Base-by-base conservation (phyloP, 176 grass and related monocot species). In the Pharus latifolius region DNA sequence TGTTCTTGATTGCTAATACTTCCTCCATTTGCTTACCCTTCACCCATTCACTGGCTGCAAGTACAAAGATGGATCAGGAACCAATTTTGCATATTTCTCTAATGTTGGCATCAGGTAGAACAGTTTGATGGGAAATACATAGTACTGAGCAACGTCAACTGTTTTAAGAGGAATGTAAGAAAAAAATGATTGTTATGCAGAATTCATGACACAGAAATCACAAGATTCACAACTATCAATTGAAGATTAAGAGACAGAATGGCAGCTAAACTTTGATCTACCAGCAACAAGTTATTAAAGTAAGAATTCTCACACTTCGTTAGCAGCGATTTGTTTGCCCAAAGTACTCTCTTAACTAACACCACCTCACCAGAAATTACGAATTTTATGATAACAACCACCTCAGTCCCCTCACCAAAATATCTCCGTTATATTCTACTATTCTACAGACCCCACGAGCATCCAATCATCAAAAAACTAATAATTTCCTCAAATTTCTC, bases 11-110 rank as follows among this genome's bases (percentile, higher is more conserved):
- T 5, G 81, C 50, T 35, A 75, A 0, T 3, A 90, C 87, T 78
- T 98, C 90, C 9, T 93, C 90, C 90, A 79, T 88, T 61, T 85
- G 78, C 68, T 81, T 88, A 54, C 95, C 95, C 77, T 98, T 98
- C 16, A 98, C 75, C 87, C 95, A 98, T 30, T 93, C 95, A 5
- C 70, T 88, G 16, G 84, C 95, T 98, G 89, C 27, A 78, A 77
- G 0, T 19, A 45, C 7, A 77, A 13, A 60, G 14, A 51, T 69
- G 6, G 5, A 13, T 76, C 15, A 80, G 5, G 4, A 49, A 46
- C 33, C 10, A 53, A 30, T 5, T 23, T 45, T 11, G 2, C 18
- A 49, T 41, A 19, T 26, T 33, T 35, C 43, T 42, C 23, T n/a
- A 22, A 2, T 7, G 16, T 15, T 12, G 19, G 11, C 58, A 37